Evolutionary conservation across 1,139 yeast species (phyloP), one percentile per base, ranked within the genome.

Genomic region (Pichia sp.): DNA sequence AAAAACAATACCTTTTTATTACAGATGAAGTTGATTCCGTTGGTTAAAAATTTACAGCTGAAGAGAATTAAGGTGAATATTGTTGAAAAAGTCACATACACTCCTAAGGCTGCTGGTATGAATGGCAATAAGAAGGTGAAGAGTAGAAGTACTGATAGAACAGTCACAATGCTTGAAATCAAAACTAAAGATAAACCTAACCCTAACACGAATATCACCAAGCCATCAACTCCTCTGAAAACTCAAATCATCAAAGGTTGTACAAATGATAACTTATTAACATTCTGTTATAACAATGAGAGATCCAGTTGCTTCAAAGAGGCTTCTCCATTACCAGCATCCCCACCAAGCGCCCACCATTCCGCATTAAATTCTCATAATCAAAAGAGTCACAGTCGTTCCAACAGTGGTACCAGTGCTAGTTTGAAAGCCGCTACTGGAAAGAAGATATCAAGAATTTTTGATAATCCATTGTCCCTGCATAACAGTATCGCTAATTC

Each of bases 1-100:
- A 54, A 53, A 20, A 48, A 46, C 4, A 55, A 54, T 34, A 53
- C 58, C 1, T 60, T 79, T 12, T 75, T 79, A 8, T 63, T 82
- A 28, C 81, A 81, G 56, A 75, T 90, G 55, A 86, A 85, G 61
- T 71, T 90, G 34, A 77, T 84, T 1, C 96, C 96, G 0, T 60
- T 88, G 51, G 81, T 79, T 4, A 84, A 84, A 61, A 79, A 81
- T 53, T 77, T 90, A 4, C 70, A 75, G 32, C 72, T 90, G 36
- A 90, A 86, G 56, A 71, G 96, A 56, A 75, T 90, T 44, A 79
- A 83, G 51, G 77, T 89, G 44, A 85, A 84, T 56, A 75, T 88
- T 9, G 68, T 83, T 52, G 96, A 90, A 63, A 76, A 83, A 50
- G 78, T 85, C 15, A 79, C 89, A 0, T 87, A 83, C 59, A 77